phyloP scores from a whole-genome alignment of 2,329 filamentous ascomycete genomes.

The Zymoseptoria tritici region DNA sequence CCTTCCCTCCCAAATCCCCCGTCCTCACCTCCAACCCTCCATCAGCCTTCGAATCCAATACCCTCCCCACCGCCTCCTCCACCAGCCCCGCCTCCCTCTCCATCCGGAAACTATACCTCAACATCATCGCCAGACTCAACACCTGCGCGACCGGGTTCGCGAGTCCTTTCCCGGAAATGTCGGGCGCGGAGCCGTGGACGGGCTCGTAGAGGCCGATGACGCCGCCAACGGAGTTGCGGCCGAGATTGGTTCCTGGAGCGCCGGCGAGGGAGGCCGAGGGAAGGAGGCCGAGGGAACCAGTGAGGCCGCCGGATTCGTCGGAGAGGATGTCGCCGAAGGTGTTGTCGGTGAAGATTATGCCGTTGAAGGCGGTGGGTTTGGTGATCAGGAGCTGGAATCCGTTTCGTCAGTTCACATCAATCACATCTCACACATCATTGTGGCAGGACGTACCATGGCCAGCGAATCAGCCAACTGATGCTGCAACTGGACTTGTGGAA shows the following conservation, averaged over 20 bases:
- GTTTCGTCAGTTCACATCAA: too few species aligned
- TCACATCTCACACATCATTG: too few species aligned
- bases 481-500: constrained; percentile 37
- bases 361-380: constrained; percentile 42
- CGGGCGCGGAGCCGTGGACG: constrained; percentile 29
- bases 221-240: constrained; percentile 35
- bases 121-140: constrained; percentile 29
- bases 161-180: constrained; percentile 28
- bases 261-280: constrained; percentile 36
- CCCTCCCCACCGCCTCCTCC: constrained; percentile 44
- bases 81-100: constrained; percentile 35
- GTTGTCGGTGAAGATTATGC: constrained; percentile 43
- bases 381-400: constrained; percentile 30
- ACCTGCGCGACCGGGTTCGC: constrained; percentile 29
- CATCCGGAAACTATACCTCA: constrained; percentile 30
- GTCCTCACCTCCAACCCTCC: constrained; percentile 47
- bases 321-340: constrained; percentile 44
- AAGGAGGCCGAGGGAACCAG: constrained; percentile 40
- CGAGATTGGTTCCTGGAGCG: constrained; percentile 20
- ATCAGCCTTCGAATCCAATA: constrained; percentile 48
- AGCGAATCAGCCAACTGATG: constrained; percentile 45
- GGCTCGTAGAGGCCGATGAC: constrained; percentile 31
- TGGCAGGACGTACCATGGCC: constrained; percentile 34
- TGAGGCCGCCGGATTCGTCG: constrained; percentile 41
- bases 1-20: constrained; percentile 47